These are phyloP conservation scores for Penicillium cinerascens DNA, from an alignment of 495 filamentous ascomycete genomes.

Conservation along the genomic window DNA sequence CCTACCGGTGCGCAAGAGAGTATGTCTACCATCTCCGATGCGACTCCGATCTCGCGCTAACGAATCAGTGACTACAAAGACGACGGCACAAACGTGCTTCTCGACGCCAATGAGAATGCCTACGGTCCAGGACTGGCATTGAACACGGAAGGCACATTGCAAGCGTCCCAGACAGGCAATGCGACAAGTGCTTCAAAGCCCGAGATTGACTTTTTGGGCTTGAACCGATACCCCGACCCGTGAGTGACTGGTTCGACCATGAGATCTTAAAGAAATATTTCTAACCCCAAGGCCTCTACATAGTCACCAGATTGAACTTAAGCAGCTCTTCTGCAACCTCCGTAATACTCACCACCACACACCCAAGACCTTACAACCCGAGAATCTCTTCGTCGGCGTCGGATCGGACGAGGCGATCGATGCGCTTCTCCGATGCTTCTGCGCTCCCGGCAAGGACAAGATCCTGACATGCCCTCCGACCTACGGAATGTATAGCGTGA, in stretches of 20 bases:
- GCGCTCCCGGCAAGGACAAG: constrained; percentile 77
- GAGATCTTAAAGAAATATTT: not conserved
- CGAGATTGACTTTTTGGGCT: constrained; percentile 65
- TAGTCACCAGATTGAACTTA: constrained; percentile 80
- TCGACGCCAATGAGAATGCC: constrained; percentile 97
- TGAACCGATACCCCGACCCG: constrained; percentile 97
- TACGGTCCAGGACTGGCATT: constrained; percentile 72
- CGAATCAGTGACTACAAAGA: constrained; percentile 91
- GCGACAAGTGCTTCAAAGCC: constrained; percentile 37
- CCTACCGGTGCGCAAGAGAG: constrained; percentile 84
- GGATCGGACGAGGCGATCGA: constrained; percentile 97
- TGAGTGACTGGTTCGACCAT: constrained; percentile 30
- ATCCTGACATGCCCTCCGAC: constrained; percentile 94
- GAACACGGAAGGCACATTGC: constrained; percentile 43
- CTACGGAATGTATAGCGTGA: constrained; percentile 97
- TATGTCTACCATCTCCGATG: constrained; percentile 39
- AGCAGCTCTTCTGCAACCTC: constrained; percentile 79
- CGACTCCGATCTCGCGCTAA: constrained; percentile 29
- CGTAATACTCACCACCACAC: constrained; percentile 85
- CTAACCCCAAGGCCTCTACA: too few species aligned
- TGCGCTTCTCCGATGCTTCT: constrained; percentile 88
- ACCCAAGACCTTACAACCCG: constrained; percentile 65
- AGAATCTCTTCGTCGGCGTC: constrained; percentile 89
- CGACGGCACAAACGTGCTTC: constrained; percentile 91
- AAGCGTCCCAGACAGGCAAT: constrained; percentile 31